Evolutionary conservation across 1,284 basidiomycete species (phyloP).

Genomic region (Ceratobasidium papillatum): DNA sequence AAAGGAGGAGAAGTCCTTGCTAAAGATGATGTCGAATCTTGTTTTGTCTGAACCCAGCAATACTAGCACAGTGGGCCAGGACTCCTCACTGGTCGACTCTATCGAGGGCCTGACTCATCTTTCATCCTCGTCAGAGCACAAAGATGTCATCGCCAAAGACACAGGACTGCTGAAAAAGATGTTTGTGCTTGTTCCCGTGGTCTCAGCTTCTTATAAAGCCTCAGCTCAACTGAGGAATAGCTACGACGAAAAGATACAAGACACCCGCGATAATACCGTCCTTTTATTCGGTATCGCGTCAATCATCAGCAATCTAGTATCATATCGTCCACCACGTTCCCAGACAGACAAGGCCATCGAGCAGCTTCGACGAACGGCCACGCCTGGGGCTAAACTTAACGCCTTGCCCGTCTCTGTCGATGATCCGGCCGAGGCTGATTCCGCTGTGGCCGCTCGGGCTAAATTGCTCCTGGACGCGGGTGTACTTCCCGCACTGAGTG

Average conservation of each 20-base stretch:
- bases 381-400: slow-evolving; percentile 43
- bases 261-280: slow-evolving; percentile 53
- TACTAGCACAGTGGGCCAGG: not conserved
- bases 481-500: slow-evolving; percentile 68
- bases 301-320: slow-evolving; percentile 77
- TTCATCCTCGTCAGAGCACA: slow-evolving; percentile 69
- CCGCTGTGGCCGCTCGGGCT: slow-evolving; percentile 68
- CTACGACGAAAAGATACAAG: not conserved
- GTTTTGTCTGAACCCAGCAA: slow-evolving; percentile 14
- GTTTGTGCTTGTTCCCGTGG: slow-evolving; percentile 56
- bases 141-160: slow-evolving; percentile 69
- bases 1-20: slow-evolving; percentile 41
- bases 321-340: slow-evolving; percentile 72
- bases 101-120: slow-evolving; percentile 88
- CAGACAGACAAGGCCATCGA: slow-evolving; percentile 84
- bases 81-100: slow-evolving; percentile 61
- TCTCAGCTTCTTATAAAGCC: slow-evolving; percentile 45
- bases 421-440: slow-evolving; percentile 58
- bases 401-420: slow-evolving; percentile 45
- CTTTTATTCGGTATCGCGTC: slow-evolving; percentile 79
- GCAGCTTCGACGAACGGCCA: slow-evolving; percentile 76
- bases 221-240: slow-evolving; percentile 49
- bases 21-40: slow-evolving; percentile 33
- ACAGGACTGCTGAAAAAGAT: slow-evolving; percentile 66
- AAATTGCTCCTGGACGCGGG: slow-evolving; percentile 67